These are phyloP conservation scores for Primulina eburnea DNA, from an alignment of 257 asterid species.

Conservation along the genomic window DNA sequence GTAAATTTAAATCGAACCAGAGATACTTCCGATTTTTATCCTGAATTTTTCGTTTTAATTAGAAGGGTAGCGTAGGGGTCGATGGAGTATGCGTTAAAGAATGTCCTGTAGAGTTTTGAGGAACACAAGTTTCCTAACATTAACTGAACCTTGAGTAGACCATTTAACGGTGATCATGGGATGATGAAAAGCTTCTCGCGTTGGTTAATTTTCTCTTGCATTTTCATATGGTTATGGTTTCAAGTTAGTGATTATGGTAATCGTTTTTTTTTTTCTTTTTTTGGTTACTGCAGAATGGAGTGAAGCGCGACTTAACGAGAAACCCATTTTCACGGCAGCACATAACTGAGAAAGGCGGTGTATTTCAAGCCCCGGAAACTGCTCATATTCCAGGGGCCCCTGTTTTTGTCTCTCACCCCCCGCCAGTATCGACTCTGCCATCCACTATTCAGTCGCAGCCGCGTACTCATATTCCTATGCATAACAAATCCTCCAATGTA, in stretches of 20 bases:
- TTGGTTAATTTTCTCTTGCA: slow-evolving; percentile 11
- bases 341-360: slow-evolving; percentile 28
- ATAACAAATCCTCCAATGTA: slow-evolving; percentile 23
- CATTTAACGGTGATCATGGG: not conserved
- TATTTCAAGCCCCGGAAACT: slow-evolving; percentile 26
- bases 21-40: not conserved
- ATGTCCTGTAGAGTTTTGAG: not conserved
- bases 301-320: slow-evolving; percentile 54
- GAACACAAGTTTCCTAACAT: not conserved
- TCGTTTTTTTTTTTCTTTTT: not conserved
- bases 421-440: slow-evolving; percentile 24
- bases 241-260: not conserved
- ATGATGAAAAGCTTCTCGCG: not conserved
- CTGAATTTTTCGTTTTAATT: too few relatives aligned
- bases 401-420: slow-evolving; percentile 34
- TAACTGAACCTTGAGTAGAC: not conserved
- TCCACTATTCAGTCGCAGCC: slow-evolving; percentile 31
- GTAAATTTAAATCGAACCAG: not conserved
- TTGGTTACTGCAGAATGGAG: slow-evolving; percentile 62
- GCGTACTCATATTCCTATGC: slow-evolving; percentile 23
- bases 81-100: not conserved
- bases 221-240: not conserved
- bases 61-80: not conserved
- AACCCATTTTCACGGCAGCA: slow-evolving; percentile 80
- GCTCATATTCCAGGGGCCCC: slow-evolving; percentile 32